A percentile compares a stretch with the other conserved stretches of the same genome.
Evolutionary conservation across 257 asterid genomes (phyloP).

Genomic region (Lithospermum erythrorhizon): DNA sequence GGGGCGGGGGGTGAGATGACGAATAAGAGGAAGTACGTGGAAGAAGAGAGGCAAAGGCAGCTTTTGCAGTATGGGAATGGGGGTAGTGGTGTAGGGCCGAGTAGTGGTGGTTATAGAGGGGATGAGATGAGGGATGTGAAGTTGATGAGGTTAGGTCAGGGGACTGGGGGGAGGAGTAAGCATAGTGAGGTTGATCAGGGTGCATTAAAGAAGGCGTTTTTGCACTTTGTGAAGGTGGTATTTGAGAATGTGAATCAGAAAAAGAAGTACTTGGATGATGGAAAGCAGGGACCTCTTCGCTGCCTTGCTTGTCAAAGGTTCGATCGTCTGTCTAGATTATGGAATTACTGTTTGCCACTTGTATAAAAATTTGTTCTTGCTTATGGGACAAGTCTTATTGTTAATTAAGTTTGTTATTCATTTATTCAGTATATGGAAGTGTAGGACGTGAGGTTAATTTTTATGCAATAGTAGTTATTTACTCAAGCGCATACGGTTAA

Average conservation of each 20-base stretch:
- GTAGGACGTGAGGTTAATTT: neutral
- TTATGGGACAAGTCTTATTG: neutral
- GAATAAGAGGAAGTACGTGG: slow-evolving; percentile 67
- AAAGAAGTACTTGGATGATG: slow-evolving; percentile 57
- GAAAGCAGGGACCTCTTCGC: slow-evolving; percentile 60
- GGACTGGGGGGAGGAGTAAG: slow-evolving; percentile 28
- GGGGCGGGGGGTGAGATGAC: slow-evolving; percentile 21
- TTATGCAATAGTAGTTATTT: neutral
- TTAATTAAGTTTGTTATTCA: neutral
- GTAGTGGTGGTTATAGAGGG: slow-evolving; percentile 18
- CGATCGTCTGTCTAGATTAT: slow-evolving; percentile 24
- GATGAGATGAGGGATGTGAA: slow-evolving; percentile 33
- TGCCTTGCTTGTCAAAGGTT: slow-evolving; percentile 77
- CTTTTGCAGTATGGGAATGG: slow-evolving; percentile 75
- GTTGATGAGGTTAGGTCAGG: slow-evolving; percentile 37
- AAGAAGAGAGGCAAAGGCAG: slow-evolving; percentile 81
- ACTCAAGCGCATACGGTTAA: neutral
- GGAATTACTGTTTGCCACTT: slow-evolving; percentile 1
- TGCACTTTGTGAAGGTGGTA: slow-evolving; percentile 54
- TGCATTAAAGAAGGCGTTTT: slow-evolving; percentile 51
- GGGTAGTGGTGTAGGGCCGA: slow-evolving; percentile 36
- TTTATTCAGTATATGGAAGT: too few species aligned
- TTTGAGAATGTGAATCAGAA: slow-evolving; percentile 49
- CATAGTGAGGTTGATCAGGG: slow-evolving; percentile 55
- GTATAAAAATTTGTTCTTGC: neutral